Evolutionary conservation across 768 basidiomycete genomes (phyloP).

Genomic region (Pisolithus microcarpus): DNA sequence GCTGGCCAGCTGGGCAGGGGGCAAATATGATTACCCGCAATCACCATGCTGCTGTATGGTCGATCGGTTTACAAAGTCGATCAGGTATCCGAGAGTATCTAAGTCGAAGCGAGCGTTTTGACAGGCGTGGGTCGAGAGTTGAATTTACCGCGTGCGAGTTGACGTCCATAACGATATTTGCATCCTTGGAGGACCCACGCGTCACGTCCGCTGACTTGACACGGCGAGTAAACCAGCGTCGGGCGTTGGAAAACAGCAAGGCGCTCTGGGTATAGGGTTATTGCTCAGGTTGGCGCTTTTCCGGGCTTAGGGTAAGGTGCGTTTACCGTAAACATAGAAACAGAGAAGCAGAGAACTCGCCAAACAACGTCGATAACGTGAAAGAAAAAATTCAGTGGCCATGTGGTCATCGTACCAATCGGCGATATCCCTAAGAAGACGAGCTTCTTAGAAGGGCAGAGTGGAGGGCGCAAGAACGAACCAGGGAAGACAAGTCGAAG

Average conservation of each 20-base stretch:
- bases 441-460: not conserved
- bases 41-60: conserved; percentile 9
- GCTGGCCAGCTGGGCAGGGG: not conserved
- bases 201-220: not conserved
- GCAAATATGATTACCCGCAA: not conserved
- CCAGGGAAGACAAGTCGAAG: conserved; percentile 16
- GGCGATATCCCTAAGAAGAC: conserved; percentile 8
- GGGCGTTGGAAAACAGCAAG: conserved; percentile 28
- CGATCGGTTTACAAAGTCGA: conserved; percentile 30
- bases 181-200: not conserved
- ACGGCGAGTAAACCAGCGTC: conserved; percentile 10
- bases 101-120: conserved; percentile 8
- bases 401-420: conserved; percentile 13
- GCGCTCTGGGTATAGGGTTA: conserved; percentile 26
- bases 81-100: conserved; percentile 44
- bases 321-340: conserved; percentile 39
- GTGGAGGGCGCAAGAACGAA: conserved; percentile 10
- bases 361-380: conserved; percentile 22
- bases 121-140: conserved; percentile 1
- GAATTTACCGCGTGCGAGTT: conserved; percentile 4
- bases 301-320: not conserved
- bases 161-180: too few relatives aligned
- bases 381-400: conserved; percentile 19
- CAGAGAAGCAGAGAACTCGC: conserved; percentile 23
- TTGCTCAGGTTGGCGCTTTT: not conserved